A percentile compares a stretch with the other conserved stretches of the same genome.
Conservation (phyloP, 2,329 filamentous ascomycete genomes). For the Penicillium freii region DNA sequence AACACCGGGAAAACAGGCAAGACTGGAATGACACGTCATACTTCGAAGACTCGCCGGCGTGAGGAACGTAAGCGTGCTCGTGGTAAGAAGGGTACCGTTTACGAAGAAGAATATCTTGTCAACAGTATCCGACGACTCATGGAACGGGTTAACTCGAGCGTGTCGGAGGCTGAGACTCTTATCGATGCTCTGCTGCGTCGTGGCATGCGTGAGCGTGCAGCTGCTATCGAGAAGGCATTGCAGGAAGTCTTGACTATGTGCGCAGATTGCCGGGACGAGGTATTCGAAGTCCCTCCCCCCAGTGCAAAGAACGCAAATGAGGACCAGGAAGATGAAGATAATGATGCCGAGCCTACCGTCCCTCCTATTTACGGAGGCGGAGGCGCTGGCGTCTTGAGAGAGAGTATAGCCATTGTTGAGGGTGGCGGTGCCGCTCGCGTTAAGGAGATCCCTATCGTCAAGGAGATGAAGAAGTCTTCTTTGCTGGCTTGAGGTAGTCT, state of each 20-base stretch:
- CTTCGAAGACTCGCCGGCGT: constrained; percentile 79
- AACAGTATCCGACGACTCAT: constrained; percentile 81
- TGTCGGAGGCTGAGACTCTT: constrained; percentile 70
- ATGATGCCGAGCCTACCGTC: constrained; percentile 26
- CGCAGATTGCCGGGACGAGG: constrained; percentile 63
- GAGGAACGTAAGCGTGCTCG: constrained; percentile 94
- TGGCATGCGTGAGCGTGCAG: constrained; percentile 82
- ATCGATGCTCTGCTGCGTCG: constrained; percentile 75
- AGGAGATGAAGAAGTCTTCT: constrained; percentile 44
- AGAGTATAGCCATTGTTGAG: constrained; percentile 39
- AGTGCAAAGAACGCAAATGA: constrained; percentile 13
- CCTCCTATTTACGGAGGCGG: constrained; percentile 17
- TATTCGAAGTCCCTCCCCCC: constrained; percentile 54
- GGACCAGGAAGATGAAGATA: constrained; percentile 22
- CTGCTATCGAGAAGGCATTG: constrained; percentile 71
- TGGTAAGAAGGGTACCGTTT: constrained; percentile 94
- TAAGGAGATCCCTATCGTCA: constrained; percentile 53
- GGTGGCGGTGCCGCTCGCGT: constrained; percentile 34
- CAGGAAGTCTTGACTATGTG: constrained; percentile 72
- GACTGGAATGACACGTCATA: constrained; percentile 59
- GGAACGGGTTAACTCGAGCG: constrained; percentile 72
- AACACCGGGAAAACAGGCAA: constrained; percentile 68
- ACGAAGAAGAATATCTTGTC: constrained; percentile 95
- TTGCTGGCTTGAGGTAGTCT: constrained; percentile 32
- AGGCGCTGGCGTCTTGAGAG: constrained; percentile 40